These are phyloP conservation scores for Lomentospora prolificans DNA, from an alignment of 2,329 filamentous ascomycete species.

Conservation along the genomic window DNA sequence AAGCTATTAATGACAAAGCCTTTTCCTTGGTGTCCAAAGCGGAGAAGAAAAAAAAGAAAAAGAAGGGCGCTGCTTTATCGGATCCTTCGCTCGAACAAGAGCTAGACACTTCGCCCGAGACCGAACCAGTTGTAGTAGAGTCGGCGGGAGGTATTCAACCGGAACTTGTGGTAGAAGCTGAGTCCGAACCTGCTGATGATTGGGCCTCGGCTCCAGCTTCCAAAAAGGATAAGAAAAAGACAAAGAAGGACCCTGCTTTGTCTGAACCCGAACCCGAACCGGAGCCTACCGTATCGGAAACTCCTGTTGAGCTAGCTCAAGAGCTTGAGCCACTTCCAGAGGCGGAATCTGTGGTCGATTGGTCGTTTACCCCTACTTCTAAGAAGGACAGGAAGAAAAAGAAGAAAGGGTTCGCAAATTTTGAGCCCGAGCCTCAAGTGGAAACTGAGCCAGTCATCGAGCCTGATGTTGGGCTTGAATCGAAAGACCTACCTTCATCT, in stretches of 20 bases:
- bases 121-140: not conserved
- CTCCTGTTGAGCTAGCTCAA: not conserved
- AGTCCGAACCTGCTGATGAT: not conserved
- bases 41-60: slow-evolving; percentile 5
- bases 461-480: no score
- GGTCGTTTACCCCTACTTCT: not conserved
- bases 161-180: not conserved
- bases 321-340: not conserved
- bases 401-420: not conserved
- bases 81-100: not conserved
- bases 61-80: not conserved
- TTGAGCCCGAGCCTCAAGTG: not conserved
- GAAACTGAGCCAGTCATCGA: not conserved
- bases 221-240: not conserved
- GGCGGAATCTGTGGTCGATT: not conserved
- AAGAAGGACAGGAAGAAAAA: slow-evolving; percentile 7
- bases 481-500: no score
- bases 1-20: no score
- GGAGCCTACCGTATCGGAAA: not conserved
- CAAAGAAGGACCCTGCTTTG: not conserved
- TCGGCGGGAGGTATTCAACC: no score
- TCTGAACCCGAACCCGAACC: not conserved
- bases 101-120: no score
- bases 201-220: not conserved
- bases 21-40: no score